Base-by-base conservation (phyloP, 129 eudicot species). In the Lactuca sativa region DNA sequence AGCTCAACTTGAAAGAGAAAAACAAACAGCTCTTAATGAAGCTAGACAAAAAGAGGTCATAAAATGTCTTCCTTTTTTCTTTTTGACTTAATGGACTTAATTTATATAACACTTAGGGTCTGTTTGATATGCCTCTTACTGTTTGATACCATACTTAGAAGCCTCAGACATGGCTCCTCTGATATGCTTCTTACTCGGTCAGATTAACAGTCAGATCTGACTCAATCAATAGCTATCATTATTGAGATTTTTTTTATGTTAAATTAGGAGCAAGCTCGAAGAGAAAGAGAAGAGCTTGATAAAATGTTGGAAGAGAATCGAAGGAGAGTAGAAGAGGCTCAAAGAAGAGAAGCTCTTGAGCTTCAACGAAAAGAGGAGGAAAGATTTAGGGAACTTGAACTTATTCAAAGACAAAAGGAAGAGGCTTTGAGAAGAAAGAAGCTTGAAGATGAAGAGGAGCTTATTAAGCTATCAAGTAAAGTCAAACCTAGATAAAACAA, bases 221-320 rank as follows among this genome's bases (percentile, higher is more conserved):
- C 30, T 25, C 30, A 25, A 25, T 25, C 30, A 25, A 25, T 2
- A 25, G 2, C 30, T 25, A 25, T 25, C 30, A 25, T 25, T 25
- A 25, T 25, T 25, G 21, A 21, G 21, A 25, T 25, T 25, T 25
- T 18, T 25, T 18, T 63, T 67, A 40, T 12, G 14, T 56, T 71
- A 6, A 47, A 55, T 11, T 85, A 89, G 98, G 98, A 92, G 72
- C 87, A 86, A 85, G 96, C 96, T 4, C 85, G 95, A 48, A 89
- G 74, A 77, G 96, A 92, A 81, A 86, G 93, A 82, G 98, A 92
- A 73, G 97, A 92, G 77, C 86, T 92, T 60, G 95, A 92, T 73
- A 88, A 84, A 68, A 92, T 92, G 96, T 85, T 92, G 56, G 98
- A 92, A 77, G 98, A 92, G 81, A 89, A 92, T 56, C 84, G 84